A percentile compares a stretch with the other conserved stretches of the same genome.
phyloP scores from a whole-genome alignment of 2,329 filamentous ascomycete species.

The Fusarium napiforme region DNA sequence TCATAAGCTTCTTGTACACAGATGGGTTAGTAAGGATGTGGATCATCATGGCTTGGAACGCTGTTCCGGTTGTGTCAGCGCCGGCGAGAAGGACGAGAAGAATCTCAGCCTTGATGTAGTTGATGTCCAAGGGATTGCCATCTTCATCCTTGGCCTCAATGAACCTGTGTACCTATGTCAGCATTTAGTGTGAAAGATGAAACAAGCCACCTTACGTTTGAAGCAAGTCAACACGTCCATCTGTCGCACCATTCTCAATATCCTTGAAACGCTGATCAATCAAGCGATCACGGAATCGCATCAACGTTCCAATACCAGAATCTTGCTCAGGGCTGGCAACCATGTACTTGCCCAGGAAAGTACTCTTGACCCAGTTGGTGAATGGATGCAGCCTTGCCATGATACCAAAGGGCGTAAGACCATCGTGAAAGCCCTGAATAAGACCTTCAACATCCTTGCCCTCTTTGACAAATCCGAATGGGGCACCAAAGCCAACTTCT shows the following conservation, averaged over 20 bases:
- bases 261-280: slow-evolving; percentile 60
- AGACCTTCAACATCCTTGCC: slow-evolving; percentile 58
- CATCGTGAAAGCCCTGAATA: slow-evolving; percentile 46
- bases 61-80: slow-evolving; percentile 60
- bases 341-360: slow-evolving; percentile 35
- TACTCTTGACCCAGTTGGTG: slow-evolving; percentile 30
- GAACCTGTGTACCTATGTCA: background rate
- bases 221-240: slow-evolving; percentile 58
- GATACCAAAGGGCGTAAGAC: slow-evolving; percentile 29
- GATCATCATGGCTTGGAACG: slow-evolving; percentile 55
- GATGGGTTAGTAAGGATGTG: slow-evolving; percentile 32
- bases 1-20: slow-evolving; percentile 35
- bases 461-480: slow-evolving; percentile 58
- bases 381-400: slow-evolving; percentile 57
- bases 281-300: slow-evolving; percentile 67
- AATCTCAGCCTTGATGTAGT: slow-evolving; percentile 40
- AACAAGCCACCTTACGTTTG: slow-evolving; percentile 53
- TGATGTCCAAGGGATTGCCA: slow-evolving; percentile 17
- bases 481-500: slow-evolving; percentile 55
- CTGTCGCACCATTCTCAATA: slow-evolving; percentile 56
- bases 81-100: slow-evolving; percentile 48
- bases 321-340: slow-evolving; percentile 58
- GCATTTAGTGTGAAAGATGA: fast-evolving
- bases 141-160: slow-evolving; percentile 29
- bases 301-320: slow-evolving; percentile 64